Evolutionary conservation across 352 stramenopile species (phyloP).

Genomic region (Globisporangium okanoganense): DNA sequence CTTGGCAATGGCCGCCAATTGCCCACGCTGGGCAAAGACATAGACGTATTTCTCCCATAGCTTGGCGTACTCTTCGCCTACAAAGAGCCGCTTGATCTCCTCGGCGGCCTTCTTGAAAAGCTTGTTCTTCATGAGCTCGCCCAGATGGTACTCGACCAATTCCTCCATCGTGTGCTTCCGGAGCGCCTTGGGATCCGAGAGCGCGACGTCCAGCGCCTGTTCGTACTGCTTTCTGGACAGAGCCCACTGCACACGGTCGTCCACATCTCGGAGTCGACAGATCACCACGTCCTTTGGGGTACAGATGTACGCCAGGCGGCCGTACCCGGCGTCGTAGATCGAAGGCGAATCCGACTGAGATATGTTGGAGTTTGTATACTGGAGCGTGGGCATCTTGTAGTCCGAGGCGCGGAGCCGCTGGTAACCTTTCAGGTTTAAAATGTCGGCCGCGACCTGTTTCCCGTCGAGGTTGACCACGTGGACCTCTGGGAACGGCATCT

Average conservation of each 20-base stretch:
- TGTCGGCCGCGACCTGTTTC: slow-evolving; percentile 80
- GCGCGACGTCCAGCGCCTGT: slow-evolving; percentile 54
- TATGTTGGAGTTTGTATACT: slow-evolving; percentile 35
- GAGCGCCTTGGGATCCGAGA: slow-evolving; percentile 54
- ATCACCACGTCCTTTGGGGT: slow-evolving; percentile 86
- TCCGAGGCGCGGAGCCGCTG: slow-evolving; percentile 68
- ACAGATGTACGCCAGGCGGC: slow-evolving; percentile 70
- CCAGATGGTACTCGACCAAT: slow-evolving; percentile 70
- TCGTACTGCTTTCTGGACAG: slow-evolving; percentile 58
- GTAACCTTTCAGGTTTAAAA: slow-evolving; percentile 73
- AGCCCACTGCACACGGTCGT: slow-evolving; percentile 75
- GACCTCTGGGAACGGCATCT: slow-evolving; percentile 80
- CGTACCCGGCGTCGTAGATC: slow-evolving; percentile 70
- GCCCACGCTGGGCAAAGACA: slow-evolving; percentile 73
- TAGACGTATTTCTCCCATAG: slow-evolving; percentile 89
- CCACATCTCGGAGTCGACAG: slow-evolving; percentile 68
- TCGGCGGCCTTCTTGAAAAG: slow-evolving; percentile 67
- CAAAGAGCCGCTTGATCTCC: slow-evolving; percentile 70
- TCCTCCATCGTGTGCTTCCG: slow-evolving; percentile 54
- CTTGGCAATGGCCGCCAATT: slow-evolving; percentile 65
- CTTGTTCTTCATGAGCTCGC: slow-evolving; percentile 71
- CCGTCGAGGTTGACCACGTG: slow-evolving; percentile 88
- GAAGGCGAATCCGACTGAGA: slow-evolving; percentile 21
- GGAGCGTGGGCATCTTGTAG: slow-evolving; percentile 79
- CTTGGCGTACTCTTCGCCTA: slow-evolving; percentile 57